Percentiles rank a stretch among this genome's conserved stretches.
phyloP scores from a whole-genome alignment of 257 asterid genomes.

The Henckelia pumila region DNA sequence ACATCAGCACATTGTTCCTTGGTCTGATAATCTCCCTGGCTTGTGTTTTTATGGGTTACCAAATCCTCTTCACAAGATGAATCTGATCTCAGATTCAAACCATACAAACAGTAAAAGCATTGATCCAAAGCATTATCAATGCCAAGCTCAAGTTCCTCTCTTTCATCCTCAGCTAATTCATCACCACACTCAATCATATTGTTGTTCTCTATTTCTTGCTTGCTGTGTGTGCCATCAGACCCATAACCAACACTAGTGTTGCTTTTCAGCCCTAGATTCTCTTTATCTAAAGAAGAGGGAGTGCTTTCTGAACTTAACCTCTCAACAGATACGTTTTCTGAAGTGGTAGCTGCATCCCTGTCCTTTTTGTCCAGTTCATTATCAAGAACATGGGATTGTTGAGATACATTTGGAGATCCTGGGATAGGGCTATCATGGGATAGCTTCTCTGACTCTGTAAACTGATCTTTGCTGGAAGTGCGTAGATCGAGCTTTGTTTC shows the following conservation, averaged over 20 bases:
- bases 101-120: conserved; percentile 93
- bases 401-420: conserved; percentile 36
- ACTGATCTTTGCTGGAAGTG: conserved; percentile 40
- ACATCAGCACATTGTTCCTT: conserved; percentile 98
- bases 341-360: conserved; percentile 32
- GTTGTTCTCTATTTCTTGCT: conserved; percentile 37
- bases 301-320: conserved; percentile 36
- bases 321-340: conserved; percentile 26
- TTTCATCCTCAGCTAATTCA: conserved; percentile 74
- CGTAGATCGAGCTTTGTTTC: conserved; percentile 41
- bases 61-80: conserved; percentile 89
- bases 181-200: conserved; percentile 36
- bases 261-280: conserved; percentile 35
- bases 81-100: conserved; percentile 85
- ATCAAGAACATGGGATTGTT: conserved; percentile 31
- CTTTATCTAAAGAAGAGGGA: conserved; percentile 39
- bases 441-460: conserved; percentile 38
- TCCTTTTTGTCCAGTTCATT: conserved; percentile 37
- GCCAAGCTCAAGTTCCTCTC: conserved; percentile 81
- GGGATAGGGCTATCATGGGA: conserved; percentile 26
- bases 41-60: conserved; percentile 80
- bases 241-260: conserved; percentile 32
- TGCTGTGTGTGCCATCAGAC: conserved; percentile 33
- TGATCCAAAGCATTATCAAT: conserved; percentile 93
- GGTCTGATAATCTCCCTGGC: conserved; percentile 96